These are phyloP conservation scores for Ophiostoma fasciatum DNA, from an alignment of 2,329 filamentous ascomycete species.

Conservation along the genomic window DNA sequence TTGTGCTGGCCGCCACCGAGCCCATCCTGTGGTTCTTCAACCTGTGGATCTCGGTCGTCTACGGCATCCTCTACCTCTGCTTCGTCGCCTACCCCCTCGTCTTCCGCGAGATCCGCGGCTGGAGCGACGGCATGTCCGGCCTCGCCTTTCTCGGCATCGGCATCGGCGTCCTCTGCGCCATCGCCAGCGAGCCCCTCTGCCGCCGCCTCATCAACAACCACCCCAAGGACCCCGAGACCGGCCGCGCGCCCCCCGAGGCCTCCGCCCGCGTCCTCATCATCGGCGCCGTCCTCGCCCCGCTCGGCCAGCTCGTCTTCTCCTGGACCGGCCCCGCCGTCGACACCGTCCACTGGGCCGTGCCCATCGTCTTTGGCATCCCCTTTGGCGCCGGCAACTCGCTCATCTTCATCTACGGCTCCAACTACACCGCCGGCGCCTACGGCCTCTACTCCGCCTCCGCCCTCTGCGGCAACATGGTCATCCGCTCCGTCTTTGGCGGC, in stretches of 20 bases:
- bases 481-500: slow-evolving; percentile 53
- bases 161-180: slow-evolving; percentile 46
- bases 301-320: slow-evolving; percentile 73
- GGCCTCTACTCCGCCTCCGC: slow-evolving; percentile 66
- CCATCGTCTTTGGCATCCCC: slow-evolving; percentile 59
- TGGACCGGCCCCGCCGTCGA: slow-evolving; percentile 75
- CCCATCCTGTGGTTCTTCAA: slow-evolving; percentile 65
- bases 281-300: slow-evolving; percentile 55
- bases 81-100: slow-evolving; percentile 86
- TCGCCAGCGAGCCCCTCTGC: slow-evolving; percentile 54
- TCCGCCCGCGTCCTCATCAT: slow-evolving; percentile 70
- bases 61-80: slow-evolving; percentile 71
- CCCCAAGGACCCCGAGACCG: slow-evolving; percentile 58
- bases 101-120: slow-evolving; percentile 60
- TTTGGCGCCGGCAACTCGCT: slow-evolving; percentile 62
- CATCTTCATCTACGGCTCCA: slow-evolving; percentile 65
- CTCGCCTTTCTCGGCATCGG: slow-evolving; percentile 63
- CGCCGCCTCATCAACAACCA: slow-evolving; percentile 66
- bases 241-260: slow-evolving; percentile 60
- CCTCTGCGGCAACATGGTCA: slow-evolving; percentile 59
- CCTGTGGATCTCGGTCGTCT: slow-evolving; percentile 63
- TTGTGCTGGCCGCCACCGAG: slow-evolving; percentile 63
- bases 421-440: slow-evolving; percentile 62
- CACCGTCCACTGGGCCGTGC: slow-evolving; percentile 64
- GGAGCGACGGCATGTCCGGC: slow-evolving; percentile 58